Evolutionary conservation across 805 yeast species (phyloP), one percentile per base, ranked within the genome.

Genomic region (Wickerhamomyces bovis): DNA sequence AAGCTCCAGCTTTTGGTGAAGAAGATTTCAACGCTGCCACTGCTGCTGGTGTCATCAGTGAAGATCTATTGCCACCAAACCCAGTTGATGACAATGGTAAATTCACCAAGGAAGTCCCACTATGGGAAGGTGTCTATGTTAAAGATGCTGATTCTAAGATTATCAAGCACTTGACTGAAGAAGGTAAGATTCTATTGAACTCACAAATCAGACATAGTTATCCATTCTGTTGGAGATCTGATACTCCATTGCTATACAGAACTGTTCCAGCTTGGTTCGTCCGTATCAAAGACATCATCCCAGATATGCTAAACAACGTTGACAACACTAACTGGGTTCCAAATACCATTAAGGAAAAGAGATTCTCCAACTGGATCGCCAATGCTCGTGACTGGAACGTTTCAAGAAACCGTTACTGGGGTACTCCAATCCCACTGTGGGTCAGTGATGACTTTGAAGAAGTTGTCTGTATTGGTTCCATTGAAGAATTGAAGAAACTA

Each of bases 161-260:
- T 64, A 89, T 94, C 68, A 90, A 89, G 70, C 71, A 78, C 53
- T 75, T 94, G 64, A 86, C 94, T 49, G 86, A 80, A 44, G 67
- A 73, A 36, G 98, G 96, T 44, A 78, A 83, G 55, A 56, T 94
- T 33, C 73, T 94, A 54, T 77, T 81, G 39, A 84, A 82, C 48
- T 73, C 88, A 39, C 98, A 94, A 75, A 76, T 90, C 56, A 82
- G 83, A 71, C 99, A 94, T 77, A 85, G 95, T 68, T 94, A 94
- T 70, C 99, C 99, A 61, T 94, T 94, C 85, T 94, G 99, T 75
- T 94, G 99, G 99, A 85, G 99, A 79, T 92, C 98, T 3, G 99
- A 94, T 65, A 94, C 99, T 26, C 99, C 99, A 45, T 80, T 94
- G 65, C 69, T 94, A 56, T 94, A 94, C 75, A 83, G 96, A 73